Base-by-base conservation (phyloP, 2,329 filamentous ascomycete genomes). In the Neocatenulostroma microsporum region DNA sequence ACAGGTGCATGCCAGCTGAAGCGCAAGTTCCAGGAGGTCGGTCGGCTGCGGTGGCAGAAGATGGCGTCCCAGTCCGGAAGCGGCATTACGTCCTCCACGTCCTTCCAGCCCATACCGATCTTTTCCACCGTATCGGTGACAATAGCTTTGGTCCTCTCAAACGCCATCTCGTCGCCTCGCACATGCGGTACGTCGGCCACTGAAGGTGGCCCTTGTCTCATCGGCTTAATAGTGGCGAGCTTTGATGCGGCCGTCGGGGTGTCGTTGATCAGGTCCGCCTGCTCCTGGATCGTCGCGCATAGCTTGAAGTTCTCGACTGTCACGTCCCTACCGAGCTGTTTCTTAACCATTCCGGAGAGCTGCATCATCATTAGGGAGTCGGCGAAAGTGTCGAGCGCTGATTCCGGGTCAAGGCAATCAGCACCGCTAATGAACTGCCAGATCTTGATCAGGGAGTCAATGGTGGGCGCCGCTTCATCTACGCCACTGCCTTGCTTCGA, bases 341-440 rank as follows among this genome's bases (percentile, higher is more conserved):
- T 55, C 42, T 55, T 56, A n/a, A 57, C 53, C 13, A 40, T 47
- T 21, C 53, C 47, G 11, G 54, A 55, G 21, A 58, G 47, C 39
- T 56, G 54, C 53, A 56, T 57, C 53, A 58, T 56, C 54, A 57
- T 56, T 28, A 58, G 36, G 7, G 53, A 56, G 39, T 58, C 55
- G 3, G 55, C 52, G 28, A 58, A 56, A 20, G 46, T 46, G 19
- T 54, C 42, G 15, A 58, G 42, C 8, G 40, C 37, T 5, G 51
- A 47, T 8, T 39, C 34, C 6, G 49, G 45, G 3, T 42, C 29
- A 9, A 58, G 43, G 8, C 44, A 42, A 29, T 51, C 48, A 11
- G 50, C 47, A 17, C 54, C 51, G 30, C 51, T 53, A 37, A 56
- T 56, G 37, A 40, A 46, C 42, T 51, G 47, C 55, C 55, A 57